A percentile compares a stretch with the other conserved stretches of the same genome.
phyloP scores from a whole-genome alignment of 2,329 filamentous ascomycete species.

The Hypoxylon sp. region DNA sequence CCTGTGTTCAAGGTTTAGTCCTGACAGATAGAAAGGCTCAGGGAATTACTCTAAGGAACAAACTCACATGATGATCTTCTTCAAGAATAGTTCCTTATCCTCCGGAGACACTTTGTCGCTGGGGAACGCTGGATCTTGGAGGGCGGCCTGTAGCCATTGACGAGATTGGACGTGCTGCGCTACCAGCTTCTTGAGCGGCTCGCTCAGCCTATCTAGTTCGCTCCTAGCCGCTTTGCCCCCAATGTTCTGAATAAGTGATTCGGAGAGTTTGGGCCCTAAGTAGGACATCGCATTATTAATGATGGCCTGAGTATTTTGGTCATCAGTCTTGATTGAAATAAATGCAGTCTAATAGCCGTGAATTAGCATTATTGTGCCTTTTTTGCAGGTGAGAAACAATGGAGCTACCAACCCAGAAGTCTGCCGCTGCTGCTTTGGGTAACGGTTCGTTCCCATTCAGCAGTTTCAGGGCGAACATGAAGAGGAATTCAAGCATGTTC shows the following conservation, averaged over 20 bases:
- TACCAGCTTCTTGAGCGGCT: conserved; percentile 78
- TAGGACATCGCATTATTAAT: conserved; percentile 66
- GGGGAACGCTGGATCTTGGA: conserved; percentile 68
- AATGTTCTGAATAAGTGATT: conserved; percentile 73
- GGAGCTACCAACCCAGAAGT: conserved; percentile 76
- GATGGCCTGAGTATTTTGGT: conserved; percentile 57
- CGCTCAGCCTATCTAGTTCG: conserved; percentile 77
- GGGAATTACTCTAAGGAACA: neutral
- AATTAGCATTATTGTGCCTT: neutral
- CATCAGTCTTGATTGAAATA: conserved; percentile 60
- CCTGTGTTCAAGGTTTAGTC: conserved; percentile 53
- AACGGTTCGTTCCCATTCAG: conserved; percentile 79
- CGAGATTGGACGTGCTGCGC: conserved; percentile 67
- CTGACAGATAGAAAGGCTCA: neutral
- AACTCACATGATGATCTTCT: conserved; percentile 72
- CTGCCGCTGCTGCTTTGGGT: conserved; percentile 78
- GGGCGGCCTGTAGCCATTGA: conserved; percentile 71
- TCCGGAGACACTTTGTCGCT: conserved; percentile 68
- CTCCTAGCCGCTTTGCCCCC: conserved; percentile 76
- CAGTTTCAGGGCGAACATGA: conserved; percentile 78
- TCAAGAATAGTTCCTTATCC: conserved; percentile 74
- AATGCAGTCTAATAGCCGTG: conserved; percentile 62
- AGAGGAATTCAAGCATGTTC: conserved; percentile 72
- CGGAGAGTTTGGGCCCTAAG: conserved; percentile 71
- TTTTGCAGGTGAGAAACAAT: neutral